Evolutionary conservation across 495 filamentous ascomycete species (phyloP), one percentile per base, ranked within the genome.

Genomic region (Terfezia claveryi): DNA sequence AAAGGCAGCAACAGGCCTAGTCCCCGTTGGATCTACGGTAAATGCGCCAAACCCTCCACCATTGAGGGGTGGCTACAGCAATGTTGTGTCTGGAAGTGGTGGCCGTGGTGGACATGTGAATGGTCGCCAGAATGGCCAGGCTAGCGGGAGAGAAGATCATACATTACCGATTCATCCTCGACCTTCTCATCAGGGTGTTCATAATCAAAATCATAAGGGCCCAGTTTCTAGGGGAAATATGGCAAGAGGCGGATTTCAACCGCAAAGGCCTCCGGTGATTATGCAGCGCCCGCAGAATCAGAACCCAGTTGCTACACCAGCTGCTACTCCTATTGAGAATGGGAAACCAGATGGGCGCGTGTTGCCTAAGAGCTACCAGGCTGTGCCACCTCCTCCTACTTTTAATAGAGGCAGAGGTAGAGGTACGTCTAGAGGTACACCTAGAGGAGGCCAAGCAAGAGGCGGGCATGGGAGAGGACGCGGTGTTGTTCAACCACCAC

Each of bases 371-470:
- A 71, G 68, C 54, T 93, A 91, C 62, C 72, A 73, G 37, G 77
- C 77, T 53, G 83, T 89, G 9, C 87, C 91, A 4, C 91, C 91
- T 6, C 89, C 89, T 0, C 67, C 82, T 32, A 76, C 58, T 38
- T 59, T 91, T 37, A 76, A 87, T 58, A 52, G 67, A 12, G 67
- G 80, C 14, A 69, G 79, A 8, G 69, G 78, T 23, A 71, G 76
- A 49, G 64, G 69, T 17, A 61, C 69, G 38, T 62, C 67, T 54
- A 64, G 69, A 55, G 69, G 70, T 23, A 55, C 58, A 53, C 58
- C 69, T 2, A 64, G 70, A 52, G 50, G 66, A 32, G 60, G 67
- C 10, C 37, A 56, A 20, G 27, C 1, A 32, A 32, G 27, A 32
- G 27, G 27, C 27, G 27, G 27, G 27, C 27, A 32, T 32, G 27